These are phyloP conservation scores for Podosphaera fusca DNA, from an alignment of 2,329 filamentous ascomycete genomes.

Conservation along the genomic window DNA sequence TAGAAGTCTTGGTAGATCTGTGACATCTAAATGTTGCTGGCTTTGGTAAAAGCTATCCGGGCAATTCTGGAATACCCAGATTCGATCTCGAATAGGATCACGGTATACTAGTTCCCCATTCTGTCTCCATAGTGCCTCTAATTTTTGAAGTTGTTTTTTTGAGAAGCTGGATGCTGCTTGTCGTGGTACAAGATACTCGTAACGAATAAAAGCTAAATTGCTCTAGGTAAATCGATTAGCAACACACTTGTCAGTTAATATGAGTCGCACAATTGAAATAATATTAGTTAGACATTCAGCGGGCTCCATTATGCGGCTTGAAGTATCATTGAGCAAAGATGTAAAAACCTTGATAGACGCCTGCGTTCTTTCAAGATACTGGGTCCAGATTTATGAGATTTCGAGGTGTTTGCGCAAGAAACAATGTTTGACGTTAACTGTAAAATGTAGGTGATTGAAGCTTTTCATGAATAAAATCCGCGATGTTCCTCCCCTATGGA, in stretches of 20 bases:
- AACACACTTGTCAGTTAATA: background rate
- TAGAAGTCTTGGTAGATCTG: background rate
- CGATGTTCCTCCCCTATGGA: no score
- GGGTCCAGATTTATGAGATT: no score
- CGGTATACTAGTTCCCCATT: slow-evolving; percentile 12
- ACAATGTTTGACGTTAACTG: no score
- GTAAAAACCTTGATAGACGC: background rate
- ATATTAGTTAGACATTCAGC: slow-evolving; percentile 17
- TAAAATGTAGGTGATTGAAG: background rate
- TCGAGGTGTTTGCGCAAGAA: no score
- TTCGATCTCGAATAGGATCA: slow-evolving; percentile 11
- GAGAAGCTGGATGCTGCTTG: slow-evolving; percentile 4
- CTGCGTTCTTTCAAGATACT: background rate
- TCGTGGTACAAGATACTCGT: slow-evolving; percentile 15
- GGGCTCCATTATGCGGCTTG: slow-evolving; percentile 15
- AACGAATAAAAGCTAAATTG: slow-evolving; percentile 15
- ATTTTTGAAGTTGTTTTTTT: slow-evolving; percentile 12
- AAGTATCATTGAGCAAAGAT: slow-evolving; percentile 3
- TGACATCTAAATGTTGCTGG: slow-evolving; percentile 1
- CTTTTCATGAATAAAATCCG: no score
- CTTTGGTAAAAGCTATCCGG: slow-evolving; percentile 4
- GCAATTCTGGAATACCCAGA: slow-evolving; percentile 13
- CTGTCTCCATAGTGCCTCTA: slow-evolving; percentile 13
- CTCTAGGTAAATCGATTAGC: slow-evolving; percentile 7
- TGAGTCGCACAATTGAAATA: slow-evolving; percentile 14